A percentile compares a stretch with the other conserved stretches of the same genome.
These are phyloP conservation scores for Xylariaceae sp. DNA, from an alignment of 2,329 filamentous ascomycete species.

Conservation along the genomic window DNA sequence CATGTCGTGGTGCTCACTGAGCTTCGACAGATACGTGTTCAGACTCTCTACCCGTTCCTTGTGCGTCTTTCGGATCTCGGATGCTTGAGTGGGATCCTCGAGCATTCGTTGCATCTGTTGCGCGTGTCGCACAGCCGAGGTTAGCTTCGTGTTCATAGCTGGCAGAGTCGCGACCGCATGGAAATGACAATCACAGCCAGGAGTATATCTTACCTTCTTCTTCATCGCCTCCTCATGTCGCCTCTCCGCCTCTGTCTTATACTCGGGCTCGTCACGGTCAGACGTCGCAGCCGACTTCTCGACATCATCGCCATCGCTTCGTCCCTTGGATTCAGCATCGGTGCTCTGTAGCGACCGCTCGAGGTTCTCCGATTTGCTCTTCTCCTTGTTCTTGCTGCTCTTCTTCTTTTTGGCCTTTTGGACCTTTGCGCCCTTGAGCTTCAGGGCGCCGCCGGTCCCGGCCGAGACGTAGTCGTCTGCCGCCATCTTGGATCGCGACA, in stretches of 20 bases:
- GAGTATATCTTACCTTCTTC: constrained; percentile 56
- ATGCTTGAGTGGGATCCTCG: constrained; percentile 49
- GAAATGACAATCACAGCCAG: neutral
- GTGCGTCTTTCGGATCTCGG: constrained; percentile 89
- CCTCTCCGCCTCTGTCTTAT: constrained; percentile 80
- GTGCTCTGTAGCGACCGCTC: constrained; percentile 43
- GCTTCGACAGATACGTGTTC: constrained; percentile 83
- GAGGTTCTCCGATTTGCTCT: constrained; percentile 33
- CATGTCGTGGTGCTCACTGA: constrained; percentile 99
- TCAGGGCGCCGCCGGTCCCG: constrained; percentile 68
- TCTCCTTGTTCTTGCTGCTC: constrained; percentile 42
- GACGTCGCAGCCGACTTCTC: constrained; percentile 27
- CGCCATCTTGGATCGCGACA: constrained; percentile 47
- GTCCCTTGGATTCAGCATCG: constrained; percentile 27
- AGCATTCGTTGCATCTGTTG: constrained; percentile 72
- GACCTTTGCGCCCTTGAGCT: constrained; percentile 72
- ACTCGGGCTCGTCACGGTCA: constrained; percentile 31
- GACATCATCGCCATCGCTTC: constrained; percentile 23
- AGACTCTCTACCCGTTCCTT: constrained; percentile 94
- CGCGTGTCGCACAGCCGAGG: neutral
- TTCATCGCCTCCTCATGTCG: constrained; percentile 73
- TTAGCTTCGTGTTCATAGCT: constrained; percentile 8
- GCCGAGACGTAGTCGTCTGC: constrained; percentile 67
- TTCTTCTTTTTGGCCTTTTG: constrained; percentile 59
- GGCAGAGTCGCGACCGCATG: neutral